These are phyloP conservation scores for Xylaria curta DNA, from an alignment of 495 filamentous ascomycete species.

Conservation along the genomic window DNA sequence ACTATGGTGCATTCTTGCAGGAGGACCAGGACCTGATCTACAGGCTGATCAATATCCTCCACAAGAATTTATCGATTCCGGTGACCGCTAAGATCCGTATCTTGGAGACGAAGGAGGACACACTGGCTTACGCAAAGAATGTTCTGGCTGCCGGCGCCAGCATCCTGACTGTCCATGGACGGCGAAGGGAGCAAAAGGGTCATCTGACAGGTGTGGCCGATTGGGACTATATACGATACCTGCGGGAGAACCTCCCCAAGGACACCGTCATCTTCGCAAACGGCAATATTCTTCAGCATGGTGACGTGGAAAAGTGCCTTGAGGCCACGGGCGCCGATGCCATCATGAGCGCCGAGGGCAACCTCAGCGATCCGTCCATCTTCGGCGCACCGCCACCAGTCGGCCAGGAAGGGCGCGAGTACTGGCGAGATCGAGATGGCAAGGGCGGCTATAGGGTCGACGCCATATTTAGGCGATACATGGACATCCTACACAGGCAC, in stretches of 20 bases:
- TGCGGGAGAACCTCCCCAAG: slow-evolving; percentile 81
- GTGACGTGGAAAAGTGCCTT: slow-evolving; percentile 80
- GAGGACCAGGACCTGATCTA: slow-evolving; percentile 88
- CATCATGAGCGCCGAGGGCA: slow-evolving; percentile 95
- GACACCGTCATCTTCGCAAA: slow-evolving; percentile 97
- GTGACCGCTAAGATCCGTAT: slow-evolving; percentile 96
- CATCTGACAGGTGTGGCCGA: slow-evolving; percentile 94
- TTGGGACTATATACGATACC: slow-evolving; percentile 81
- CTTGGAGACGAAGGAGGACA: slow-evolving; percentile 83
- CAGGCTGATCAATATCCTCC: slow-evolving; percentile 76
- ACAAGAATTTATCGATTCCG: slow-evolving; percentile 73
- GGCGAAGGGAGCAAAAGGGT: slow-evolving; percentile 90
- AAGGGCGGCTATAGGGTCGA: slow-evolving; percentile 90
- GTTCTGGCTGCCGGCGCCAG: slow-evolving; percentile 89
- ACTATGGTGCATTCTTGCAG: slow-evolving; percentile 94
- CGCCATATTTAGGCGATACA: slow-evolving; percentile 82
- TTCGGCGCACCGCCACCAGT: slow-evolving; percentile 71
- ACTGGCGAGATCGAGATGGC: slow-evolving; percentile 83
- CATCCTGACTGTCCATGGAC: slow-evolving; percentile 90
- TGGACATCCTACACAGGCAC: slow-evolving; percentile 84
- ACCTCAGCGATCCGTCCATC: slow-evolving; percentile 86
- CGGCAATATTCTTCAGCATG: slow-evolving; percentile 86
- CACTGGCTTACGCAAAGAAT: slow-evolving; percentile 86
- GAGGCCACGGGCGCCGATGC: slow-evolving; percentile 87
- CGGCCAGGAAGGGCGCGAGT: slow-evolving; percentile 72